A percentile compares a stretch with the other conserved stretches of the same genome.
Conservation (phyloP, 352 stramenopile genomes). For the Elongisporangium anandrum region DNA sequence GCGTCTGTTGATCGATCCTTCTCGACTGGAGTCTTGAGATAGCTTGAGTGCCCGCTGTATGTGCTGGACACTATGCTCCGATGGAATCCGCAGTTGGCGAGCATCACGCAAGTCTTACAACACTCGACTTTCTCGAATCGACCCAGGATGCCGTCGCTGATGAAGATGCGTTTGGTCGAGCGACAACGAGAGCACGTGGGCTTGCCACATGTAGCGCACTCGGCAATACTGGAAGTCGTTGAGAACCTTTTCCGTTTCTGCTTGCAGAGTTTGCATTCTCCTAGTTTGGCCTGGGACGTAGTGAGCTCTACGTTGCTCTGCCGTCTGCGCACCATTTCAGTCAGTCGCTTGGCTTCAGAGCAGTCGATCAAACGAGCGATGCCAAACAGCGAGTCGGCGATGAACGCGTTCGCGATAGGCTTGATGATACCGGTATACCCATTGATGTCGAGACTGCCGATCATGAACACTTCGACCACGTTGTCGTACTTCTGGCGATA, state of each 20-base stretch:
- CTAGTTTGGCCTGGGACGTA: not conserved
- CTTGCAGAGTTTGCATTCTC: too few species aligned
- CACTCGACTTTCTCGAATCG: constrained; percentile 20
- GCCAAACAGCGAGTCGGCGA: constrained; percentile 26
- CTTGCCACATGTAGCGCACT: constrained; percentile 13
- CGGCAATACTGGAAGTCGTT: not conserved
- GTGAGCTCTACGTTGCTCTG: constrained; percentile 2
- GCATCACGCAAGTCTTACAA: constrained; percentile 34
- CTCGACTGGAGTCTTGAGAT: not conserved
- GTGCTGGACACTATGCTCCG: not conserved
- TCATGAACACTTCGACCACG: constrained; percentile 57
- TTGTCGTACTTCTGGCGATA: constrained; percentile 47
- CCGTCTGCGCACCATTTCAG: constrained; percentile 27
- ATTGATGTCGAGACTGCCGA: constrained; percentile 42
- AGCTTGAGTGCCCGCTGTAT: not conserved
- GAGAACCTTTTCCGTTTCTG: not conserved
- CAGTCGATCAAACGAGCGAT: constrained; percentile 28
- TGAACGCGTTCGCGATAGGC: constrained; percentile 37
- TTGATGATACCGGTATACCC: constrained; percentile 33
- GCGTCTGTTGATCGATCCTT: not conserved
- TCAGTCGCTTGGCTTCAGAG: constrained; percentile 42
- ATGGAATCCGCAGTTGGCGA: constrained; percentile 9
- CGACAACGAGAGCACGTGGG: constrained; percentile 34
- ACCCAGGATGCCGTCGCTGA: constrained; percentile 19
- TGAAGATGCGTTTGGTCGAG: constrained; percentile 35